Base-by-base conservation (phyloP, 495 filamentous ascomycete genomes). In the Aspergillus ellipticus region DNA sequence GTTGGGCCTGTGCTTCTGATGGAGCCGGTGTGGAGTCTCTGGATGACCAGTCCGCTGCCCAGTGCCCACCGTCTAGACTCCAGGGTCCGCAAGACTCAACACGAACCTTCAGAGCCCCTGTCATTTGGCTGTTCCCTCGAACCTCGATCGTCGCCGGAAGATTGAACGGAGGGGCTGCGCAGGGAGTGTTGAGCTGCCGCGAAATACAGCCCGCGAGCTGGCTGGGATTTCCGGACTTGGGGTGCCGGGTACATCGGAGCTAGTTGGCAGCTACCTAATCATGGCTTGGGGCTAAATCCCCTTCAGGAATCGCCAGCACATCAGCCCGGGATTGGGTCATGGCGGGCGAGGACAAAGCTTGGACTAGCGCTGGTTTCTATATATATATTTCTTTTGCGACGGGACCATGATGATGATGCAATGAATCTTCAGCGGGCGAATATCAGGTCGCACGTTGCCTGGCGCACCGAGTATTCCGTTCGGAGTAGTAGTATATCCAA, bases 281-380 rank as follows among this genome's bases (percentile, higher is more conserved):
- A 29, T 48, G 45, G 28, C 45, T 29, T 28, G 45, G 45, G 45
- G 29, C 45, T 48, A 29, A 48, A 29, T n/a, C 43, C 43, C 43
- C 43, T 47, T 13, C 43, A 47, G 43, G 5, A 26, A 47, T 47
- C 45, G 45, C 45, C 45, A 48, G 45, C 45, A 48, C 45, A 48
- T 48, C 24, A 22, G 22, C 45, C 22, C 17, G 3, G 45, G 45
- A 48, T 48, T 48, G 45, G 45, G 45, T 21, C 45, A 48, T 48
- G 13, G 45, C 45, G 16, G 13, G 45, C 45, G 16, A 16, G 21
- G 45, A 48, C 45, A 31, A 22, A 28, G 45, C 22, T 29, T 48
- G 24, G 21, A 26, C 45, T 48, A 48, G 45, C 45, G 45, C 22
- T n/a, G 45, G 24, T 48, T 48, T 48, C 45, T 48, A 48, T 48